Conservation (phyloP, 495 filamentous ascomycete genomes). For the Podospora pseudoanserina region DNA sequence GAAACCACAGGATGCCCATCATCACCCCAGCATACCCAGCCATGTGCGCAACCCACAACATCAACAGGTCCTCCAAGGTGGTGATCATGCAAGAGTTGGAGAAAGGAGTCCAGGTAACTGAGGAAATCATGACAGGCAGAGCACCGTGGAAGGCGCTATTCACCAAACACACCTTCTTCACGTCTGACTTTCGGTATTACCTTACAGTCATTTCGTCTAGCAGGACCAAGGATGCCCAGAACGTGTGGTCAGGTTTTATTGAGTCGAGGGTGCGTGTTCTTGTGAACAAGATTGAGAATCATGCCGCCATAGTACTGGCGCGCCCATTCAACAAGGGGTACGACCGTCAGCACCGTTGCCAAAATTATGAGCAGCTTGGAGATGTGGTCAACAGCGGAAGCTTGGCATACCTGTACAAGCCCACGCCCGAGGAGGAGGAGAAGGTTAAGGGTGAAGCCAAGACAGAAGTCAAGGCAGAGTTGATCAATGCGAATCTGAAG, state of each 20-base stretch:
- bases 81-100: conserved; percentile 80
- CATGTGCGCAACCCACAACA: conserved; percentile 95
- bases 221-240: conserved; percentile 77
- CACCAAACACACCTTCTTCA: conserved; percentile 85
- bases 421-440: conserved; percentile 32
- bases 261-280: conserved; percentile 88
- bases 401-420: conserved; percentile 61
- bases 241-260: conserved; percentile 84
- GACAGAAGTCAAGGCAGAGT: conserved; percentile 29
- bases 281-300: conserved; percentile 72
- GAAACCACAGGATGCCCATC: conserved; percentile 89
- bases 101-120: conserved; percentile 71
- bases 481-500: conserved; percentile 35
- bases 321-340: conserved; percentile 94
- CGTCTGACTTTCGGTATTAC: conserved; percentile 88
- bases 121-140: conserved; percentile 72
- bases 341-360: conserved; percentile 71
- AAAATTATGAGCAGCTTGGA: conserved; percentile 65
- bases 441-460: conserved; percentile 48
- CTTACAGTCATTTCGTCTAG: conserved; percentile 83
- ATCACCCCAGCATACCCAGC: conserved; percentile 95
- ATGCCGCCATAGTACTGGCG: conserved; percentile 70
- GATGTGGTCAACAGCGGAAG: conserved; percentile 68
- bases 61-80: conserved; percentile 77
- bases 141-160: conserved; percentile 83